Conservation (phyloP, 768 basidiomycete species). For the Lactifluus hygrophoroides region DNA sequence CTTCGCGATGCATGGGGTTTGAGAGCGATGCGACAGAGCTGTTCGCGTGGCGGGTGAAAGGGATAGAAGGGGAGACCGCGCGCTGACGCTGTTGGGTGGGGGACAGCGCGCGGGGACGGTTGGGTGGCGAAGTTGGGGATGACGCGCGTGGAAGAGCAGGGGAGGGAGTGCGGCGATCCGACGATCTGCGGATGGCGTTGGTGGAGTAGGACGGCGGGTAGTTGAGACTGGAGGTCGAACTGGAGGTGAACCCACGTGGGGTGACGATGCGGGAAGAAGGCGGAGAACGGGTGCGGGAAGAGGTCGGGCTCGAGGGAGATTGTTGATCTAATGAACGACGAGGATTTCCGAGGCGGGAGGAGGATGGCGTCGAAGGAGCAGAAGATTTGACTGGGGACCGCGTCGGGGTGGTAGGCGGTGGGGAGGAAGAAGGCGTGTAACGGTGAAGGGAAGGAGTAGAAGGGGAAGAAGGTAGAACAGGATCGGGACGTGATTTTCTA, state of each 20-base stretch:
- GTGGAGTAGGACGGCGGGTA: constrained; percentile 27
- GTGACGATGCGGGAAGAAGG: constrained; percentile 32
- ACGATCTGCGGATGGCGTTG: constrained; percentile 25
- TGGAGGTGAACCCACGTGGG: constrained; percentile 37
- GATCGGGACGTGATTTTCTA: constrained; percentile 22
- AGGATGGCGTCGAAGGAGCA: constrained; percentile 35
- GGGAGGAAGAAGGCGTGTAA: background rate
- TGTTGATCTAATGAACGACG: constrained; percentile 30
- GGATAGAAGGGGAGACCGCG: constrained; percentile 25
- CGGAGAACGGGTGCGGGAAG: constrained; percentile 24
- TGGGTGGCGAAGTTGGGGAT: constrained; percentile 19
- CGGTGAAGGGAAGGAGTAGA: constrained; percentile 12
- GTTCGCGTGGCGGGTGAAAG: constrained; percentile 48
- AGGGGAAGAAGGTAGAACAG: constrained; percentile 19
- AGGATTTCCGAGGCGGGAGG: constrained; percentile 31
- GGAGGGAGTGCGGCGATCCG: constrained; percentile 30
- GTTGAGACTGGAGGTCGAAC: constrained; percentile 42
- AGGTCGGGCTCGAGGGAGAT: constrained; percentile 31
- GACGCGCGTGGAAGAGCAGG: constrained; percentile 28
- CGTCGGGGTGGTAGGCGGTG: constrained; percentile 9
- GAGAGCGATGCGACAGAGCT: constrained; percentile 51
- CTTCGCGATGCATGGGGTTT: constrained; percentile 54
- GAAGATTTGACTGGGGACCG: constrained; percentile 38
- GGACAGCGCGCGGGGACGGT: constrained; percentile 7
- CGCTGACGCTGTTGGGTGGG: constrained; percentile 16